Evolutionary conservation across 345 rosid genomes (phyloP).

Genomic region (Aquilaria yunnanensis): DNA sequence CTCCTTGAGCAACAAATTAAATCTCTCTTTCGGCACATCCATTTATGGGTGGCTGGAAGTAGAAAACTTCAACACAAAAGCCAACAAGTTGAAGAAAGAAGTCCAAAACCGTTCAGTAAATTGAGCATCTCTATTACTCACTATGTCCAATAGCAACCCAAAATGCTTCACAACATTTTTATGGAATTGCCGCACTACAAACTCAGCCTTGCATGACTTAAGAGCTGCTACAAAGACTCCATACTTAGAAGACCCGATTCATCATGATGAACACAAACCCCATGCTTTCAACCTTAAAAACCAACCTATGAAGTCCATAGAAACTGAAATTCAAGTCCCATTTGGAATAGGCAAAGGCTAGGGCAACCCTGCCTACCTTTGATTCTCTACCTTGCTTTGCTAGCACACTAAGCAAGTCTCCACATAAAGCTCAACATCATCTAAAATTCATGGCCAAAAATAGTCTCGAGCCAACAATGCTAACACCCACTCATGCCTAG

Average conservation of each 20-base stretch:
- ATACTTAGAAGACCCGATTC: too few species aligned
- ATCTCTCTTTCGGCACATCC: too few species aligned
- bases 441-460: background rate
- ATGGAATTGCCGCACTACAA: too few species aligned
- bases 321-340: background rate
- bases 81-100: background rate
- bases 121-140: background rate
- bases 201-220: too few species aligned
- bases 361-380: too few species aligned
- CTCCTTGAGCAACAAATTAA: too few species aligned
- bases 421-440: background rate
- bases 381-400: background rate
- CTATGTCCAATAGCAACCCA: too few species aligned
- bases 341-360: too few species aligned
- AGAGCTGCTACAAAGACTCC: too few species aligned
- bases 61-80: background rate
- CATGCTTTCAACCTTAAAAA: too few species aligned
- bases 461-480: background rate
- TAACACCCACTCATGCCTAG: background rate
- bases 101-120: background rate
- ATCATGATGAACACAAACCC: too few species aligned
- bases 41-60: background rate
- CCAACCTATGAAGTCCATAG: background rate
- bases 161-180: too few species aligned
- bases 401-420: background rate